Evolutionary conservation across 2,329 filamentous ascomycete species (phyloP).

Genomic region (Cercospora sp.): DNA sequence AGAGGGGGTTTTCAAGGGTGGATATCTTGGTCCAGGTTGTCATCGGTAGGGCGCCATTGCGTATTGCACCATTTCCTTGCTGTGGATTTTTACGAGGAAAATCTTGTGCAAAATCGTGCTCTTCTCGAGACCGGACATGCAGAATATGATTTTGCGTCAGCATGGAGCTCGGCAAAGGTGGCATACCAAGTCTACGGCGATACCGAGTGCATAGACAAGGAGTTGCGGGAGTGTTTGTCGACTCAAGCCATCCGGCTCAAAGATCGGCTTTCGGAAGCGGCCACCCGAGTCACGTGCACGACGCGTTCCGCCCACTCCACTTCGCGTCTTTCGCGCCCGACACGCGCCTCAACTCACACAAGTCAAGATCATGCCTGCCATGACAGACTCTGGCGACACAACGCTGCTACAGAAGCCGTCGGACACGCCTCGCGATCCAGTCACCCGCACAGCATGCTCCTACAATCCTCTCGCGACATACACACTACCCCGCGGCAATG

Average conservation of each 20-base stretch:
- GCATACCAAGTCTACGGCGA: too few species aligned
- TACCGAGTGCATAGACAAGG: not conserved
- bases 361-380: conserved; percentile 25
- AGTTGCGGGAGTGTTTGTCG: not conserved
- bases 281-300: not conserved
- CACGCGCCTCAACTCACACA: not conserved
- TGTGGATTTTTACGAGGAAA: not conserved
- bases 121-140: too few species aligned
- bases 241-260: not conserved
- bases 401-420: conserved; percentile 28
- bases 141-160: too few species aligned
- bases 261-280: not conserved
- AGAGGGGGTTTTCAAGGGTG: too few species aligned
- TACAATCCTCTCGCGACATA: conserved; percentile 80
- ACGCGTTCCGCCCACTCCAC: not conserved
- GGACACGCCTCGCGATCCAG: conserved; percentile 42
- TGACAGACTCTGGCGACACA: conserved; percentile 23
- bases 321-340: conserved; percentile 15
- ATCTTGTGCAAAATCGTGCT: too few species aligned
- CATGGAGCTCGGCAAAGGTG: too few species aligned
- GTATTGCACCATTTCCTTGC: not conserved
- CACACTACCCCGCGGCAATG: conserved; percentile 62
- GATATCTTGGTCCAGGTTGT: not conserved
- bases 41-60: not conserved
- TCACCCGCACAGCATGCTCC: conserved; percentile 57